Base-by-base conservation (phyloP, 352 stramenopile species). In the Globisporangium lucens region DNA sequence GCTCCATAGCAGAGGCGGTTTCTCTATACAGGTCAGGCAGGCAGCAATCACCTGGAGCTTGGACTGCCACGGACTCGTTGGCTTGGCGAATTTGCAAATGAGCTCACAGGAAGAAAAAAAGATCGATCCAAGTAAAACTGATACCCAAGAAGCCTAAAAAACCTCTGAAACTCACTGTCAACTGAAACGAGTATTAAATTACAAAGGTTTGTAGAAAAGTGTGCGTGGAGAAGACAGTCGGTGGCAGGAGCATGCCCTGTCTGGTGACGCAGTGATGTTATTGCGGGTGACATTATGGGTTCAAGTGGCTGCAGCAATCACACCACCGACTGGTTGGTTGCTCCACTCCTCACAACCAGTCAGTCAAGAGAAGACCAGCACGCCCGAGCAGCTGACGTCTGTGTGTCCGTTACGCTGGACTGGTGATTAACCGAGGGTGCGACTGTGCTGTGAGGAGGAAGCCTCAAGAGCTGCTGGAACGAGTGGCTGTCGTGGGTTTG, bases 1-100 rank as follows among this genome's bases (percentile, higher is more conserved):
- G 24, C 71, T 89, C 80, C 80, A 88, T 89, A 17, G 27, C 15
- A 36, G 2, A 8, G 29, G 17, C 17, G 52, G 3, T 8, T 29
- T 51, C 43, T 51, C 43, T 51, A 22, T 47, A 0, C 24, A 24
- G 24, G 24, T 0, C 43, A 51, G 43, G 17, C 17, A 51, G 17
- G 43, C 17, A 10, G 43, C 43, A 20, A 46, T 12, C 13, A 15
- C 13, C 13, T n/a, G 8, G n/a, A 49, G 24, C 24, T 24, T 24
- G 24, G 9, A 15, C 41, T 49, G n/a, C 41, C 4, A 49, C 41
- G 15, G 41, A 5, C 30, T 35, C 30, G 30, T 35, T 24, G 24
- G 24, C n/a, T 55, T 55, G 8, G 15, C 43, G 43, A 51, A 22
- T 22, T 22, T 1, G 15, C 4, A 22, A 51, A 51, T 51, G 43